These are phyloP conservation scores for Xylariaceae sp. DNA, from an alignment of 2,329 filamentous ascomycete species.

Conservation along the genomic window DNA sequence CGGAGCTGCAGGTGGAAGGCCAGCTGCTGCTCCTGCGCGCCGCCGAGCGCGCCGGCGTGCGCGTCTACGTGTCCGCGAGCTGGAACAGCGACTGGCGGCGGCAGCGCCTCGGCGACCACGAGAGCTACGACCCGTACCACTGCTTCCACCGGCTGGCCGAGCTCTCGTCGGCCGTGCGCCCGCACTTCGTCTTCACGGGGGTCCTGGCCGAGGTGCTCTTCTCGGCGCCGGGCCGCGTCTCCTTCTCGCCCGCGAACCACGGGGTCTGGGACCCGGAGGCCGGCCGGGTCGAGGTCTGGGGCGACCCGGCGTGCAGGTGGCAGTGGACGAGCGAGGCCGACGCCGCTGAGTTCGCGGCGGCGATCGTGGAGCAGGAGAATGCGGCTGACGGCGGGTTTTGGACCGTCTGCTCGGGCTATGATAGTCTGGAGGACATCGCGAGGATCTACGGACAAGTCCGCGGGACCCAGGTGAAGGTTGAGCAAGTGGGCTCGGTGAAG, in stretches of 20 bases:
- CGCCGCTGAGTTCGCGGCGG: constrained; percentile 18
- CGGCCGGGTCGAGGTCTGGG: constrained; percentile 26
- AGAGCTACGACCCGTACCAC: constrained; percentile 44
- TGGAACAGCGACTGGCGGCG: constrained; percentile 28
- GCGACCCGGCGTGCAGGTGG: constrained; percentile 18
- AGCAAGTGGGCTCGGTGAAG: constrained; percentile 25
- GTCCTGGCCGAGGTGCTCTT: constrained; percentile 38
- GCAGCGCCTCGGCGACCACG: constrained; percentile 37
- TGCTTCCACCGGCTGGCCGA: constrained; percentile 42
- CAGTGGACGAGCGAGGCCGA: constrained; percentile 32
- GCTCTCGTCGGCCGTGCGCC: constrained; percentile 37
- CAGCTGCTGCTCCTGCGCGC: constrained; percentile 45
- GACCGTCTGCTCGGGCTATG: constrained; percentile 28
- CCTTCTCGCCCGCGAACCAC: constrained; percentile 23
- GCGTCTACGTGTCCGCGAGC: constrained; percentile 23
- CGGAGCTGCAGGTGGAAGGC: constrained; percentile 40
- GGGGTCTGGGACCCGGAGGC: constrained; percentile 27
- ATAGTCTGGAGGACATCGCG: constrained; percentile 24
- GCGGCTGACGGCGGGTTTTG: constrained; percentile 26
- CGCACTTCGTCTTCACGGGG: constrained; percentile 35
- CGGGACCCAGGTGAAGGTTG: constrained; percentile 17
- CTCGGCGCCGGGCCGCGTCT: constrained; percentile 22
- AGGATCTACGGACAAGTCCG: constrained; percentile 23
- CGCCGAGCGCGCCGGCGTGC: constrained; percentile 44
- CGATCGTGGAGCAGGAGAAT: constrained; percentile 23